phyloP scores from a whole-genome alignment of 1,139 yeast genomes.

The Torulaspora globosa region DNA sequence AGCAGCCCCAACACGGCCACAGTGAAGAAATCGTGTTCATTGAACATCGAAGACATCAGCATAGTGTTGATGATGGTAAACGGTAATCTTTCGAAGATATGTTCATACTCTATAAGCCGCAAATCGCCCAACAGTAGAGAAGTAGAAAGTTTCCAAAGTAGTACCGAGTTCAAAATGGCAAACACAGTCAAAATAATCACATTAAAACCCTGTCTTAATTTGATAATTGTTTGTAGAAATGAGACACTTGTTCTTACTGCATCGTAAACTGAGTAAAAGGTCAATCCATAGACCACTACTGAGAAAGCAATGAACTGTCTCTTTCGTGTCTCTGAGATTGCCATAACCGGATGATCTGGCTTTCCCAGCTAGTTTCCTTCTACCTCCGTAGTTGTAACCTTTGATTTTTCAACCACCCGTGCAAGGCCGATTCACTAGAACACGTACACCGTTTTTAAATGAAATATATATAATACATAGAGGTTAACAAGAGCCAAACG shows the following conservation, averaged over 20 bases:
- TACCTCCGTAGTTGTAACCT: background rate
- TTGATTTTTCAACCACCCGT: background rate
- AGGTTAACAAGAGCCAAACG: background rate
- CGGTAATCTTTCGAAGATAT: conserved; percentile 63
- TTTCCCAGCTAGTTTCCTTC: background rate
- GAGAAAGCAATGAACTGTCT: conserved; percentile 16
- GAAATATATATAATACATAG: conserved; percentile 5
- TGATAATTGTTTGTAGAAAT: conserved; percentile 33
- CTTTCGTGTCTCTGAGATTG: conserved; percentile 15
- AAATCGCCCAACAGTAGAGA: conserved; percentile 66
- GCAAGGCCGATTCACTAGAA: background rate
- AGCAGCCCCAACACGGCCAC: conserved; percentile 39
- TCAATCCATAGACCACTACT: conserved; percentile 15
- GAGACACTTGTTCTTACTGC: conserved; percentile 23
- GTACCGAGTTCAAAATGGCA: conserved; percentile 28
- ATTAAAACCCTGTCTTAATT: conserved; percentile 44
- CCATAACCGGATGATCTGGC: conserved; percentile 4
- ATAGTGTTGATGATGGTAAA: conserved; percentile 64
- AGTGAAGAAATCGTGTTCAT: conserved; percentile 52
- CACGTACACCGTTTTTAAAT: conserved; percentile 4
- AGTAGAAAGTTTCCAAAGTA: conserved; percentile 35
- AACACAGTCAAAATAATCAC: conserved; percentile 39
- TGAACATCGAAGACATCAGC: conserved; percentile 59
- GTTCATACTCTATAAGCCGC: conserved; percentile 72
- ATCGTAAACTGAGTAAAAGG: conserved; percentile 16